Evolutionary conservation across 345 rosid species (phyloP), one percentile per base, ranked within the genome.

Genomic region (Eucalyptus shirleyi): DNA sequence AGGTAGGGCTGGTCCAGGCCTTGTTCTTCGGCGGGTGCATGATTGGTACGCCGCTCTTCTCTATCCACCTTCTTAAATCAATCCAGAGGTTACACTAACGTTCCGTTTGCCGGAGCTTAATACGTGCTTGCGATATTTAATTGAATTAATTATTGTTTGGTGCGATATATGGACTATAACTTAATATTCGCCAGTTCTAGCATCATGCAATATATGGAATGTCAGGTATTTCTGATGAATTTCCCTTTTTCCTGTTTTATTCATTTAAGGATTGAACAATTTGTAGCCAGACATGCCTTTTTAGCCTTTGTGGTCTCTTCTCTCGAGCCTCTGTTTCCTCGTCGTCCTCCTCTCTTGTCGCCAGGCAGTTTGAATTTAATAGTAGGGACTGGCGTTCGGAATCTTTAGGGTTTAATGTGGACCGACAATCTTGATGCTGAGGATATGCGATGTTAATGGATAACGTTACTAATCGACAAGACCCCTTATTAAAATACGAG

Each of bases 1-100:
- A 96, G 92, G 93, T 96, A 4, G 99, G 99, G 18, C 90, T 98
- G 40, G 99, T 96, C 49, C 99, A 96, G 90, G 96, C 98, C 44
- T 62, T 95, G 89, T 98, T 96, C 91, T 98, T 98, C 81, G 91
- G 94, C 65, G 98, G 99, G 88, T 96, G 99, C 95, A 95, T 96
- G 99, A 94, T 98, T 65, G 99, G 99, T 98, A 18, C 91, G 95
- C 90, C 4, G 69, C 50, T 87, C 32, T 88, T 37, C 72, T 50
- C 13, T 2, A 32, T n/a, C 40, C 49, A 86, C n/a, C 34, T 30
- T 59, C 65, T 32, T 2, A 34, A 10, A 37, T 37, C 82, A 37
- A 37, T 72, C 82, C 45, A 10, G 45, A 37, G 26, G 0, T 37
- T 40, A 10, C 82, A 2, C 42, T 34, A 10, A 37, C 26, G 82